Evolutionary conservation across 257 asterid genomes (phyloP), one percentile per base, ranked within the genome.

Genomic region (Plectranthus barbatus): DNA sequence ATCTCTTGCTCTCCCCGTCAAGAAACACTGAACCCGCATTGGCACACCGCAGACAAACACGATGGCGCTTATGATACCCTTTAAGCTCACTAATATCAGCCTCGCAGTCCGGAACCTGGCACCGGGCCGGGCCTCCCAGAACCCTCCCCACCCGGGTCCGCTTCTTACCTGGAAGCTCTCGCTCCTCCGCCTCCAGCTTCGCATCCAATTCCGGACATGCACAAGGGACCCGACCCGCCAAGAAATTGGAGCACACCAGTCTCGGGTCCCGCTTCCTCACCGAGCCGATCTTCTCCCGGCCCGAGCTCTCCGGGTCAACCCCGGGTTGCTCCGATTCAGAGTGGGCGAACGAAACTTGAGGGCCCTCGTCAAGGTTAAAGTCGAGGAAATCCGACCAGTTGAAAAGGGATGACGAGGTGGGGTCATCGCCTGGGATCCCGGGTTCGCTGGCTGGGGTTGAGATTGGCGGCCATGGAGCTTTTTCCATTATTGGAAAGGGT

Each of bases 181-280:
- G 69, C 76, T 88, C 93, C 71, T 79, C 81, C 77, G 83, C 88
- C 69, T 74, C 89, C 74, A 85, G 26, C 83, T 72, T 59, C 76
- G 53, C 95, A 68, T 93, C 99, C 67, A 93, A 13, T 70, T 93
- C 99, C 0, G 99, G 99, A 56, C 99, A 93, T 14, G 96, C 96
- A 62, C 97, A 90, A 0, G 99, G 99, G 34, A 93, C 64, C 75
- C 81, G 75, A n/a, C 99, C 99, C 34, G 96, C 94, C 62, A 93
- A 54, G 72, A 83, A 90, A 44, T 93, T 93, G 6, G 97, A 77
- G 70, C 99, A 93, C 5, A 80, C 80, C 77, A 90, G 45, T 68
- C 95, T 85, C 7, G 94, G 96, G 81, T 90, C 99, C 64, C 97
- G 66, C 69, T 90, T 93, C 78, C 97, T 76, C 45, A 84, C 73